These are phyloP conservation scores for Alternaria incomplexa DNA, from an alignment of 2,329 filamentous ascomycete genomes.

Conservation along the genomic window DNA sequence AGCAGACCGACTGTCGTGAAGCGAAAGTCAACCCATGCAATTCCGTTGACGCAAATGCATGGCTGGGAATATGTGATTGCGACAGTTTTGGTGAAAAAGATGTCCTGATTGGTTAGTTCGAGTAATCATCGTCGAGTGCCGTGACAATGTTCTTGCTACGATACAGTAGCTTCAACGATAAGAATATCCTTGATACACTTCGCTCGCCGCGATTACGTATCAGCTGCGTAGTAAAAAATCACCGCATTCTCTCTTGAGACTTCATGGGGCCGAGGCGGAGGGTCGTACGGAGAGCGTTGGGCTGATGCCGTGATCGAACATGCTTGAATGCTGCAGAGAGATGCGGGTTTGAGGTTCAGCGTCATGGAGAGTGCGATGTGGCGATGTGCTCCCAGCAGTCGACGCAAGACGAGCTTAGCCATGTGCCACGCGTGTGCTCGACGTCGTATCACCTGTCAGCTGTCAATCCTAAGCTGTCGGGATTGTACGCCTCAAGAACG, in stretches of 20 bases:
- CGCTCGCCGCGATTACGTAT: background rate
- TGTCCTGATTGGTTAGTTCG: background rate
- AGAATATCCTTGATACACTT: background rate
- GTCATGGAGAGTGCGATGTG: background rate
- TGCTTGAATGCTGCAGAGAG: background rate
- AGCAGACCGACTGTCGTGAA: constrained; percentile 3
- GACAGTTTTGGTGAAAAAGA: background rate
- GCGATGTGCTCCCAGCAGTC: background rate
- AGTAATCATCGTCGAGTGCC: background rate
- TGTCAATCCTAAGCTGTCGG: background rate
- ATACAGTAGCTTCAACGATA: background rate
- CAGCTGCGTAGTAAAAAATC: background rate
- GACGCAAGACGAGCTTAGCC: background rate
- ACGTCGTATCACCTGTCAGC: background rate
- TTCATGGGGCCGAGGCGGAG: background rate
- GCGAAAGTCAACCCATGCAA: background rate
- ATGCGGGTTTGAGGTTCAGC: background rate
- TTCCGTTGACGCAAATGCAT: background rate
- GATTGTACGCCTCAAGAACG: background rate
- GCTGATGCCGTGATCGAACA: background rate
- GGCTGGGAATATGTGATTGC: background rate
- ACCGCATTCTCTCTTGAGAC: background rate
- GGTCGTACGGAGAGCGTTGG: background rate
- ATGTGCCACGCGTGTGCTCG: background rate
- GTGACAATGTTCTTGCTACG: background rate